Evolutionary conservation across 371 early-diverging fungal genomes (phyloP).

Genomic region (Haplosporangium sp.): DNA sequence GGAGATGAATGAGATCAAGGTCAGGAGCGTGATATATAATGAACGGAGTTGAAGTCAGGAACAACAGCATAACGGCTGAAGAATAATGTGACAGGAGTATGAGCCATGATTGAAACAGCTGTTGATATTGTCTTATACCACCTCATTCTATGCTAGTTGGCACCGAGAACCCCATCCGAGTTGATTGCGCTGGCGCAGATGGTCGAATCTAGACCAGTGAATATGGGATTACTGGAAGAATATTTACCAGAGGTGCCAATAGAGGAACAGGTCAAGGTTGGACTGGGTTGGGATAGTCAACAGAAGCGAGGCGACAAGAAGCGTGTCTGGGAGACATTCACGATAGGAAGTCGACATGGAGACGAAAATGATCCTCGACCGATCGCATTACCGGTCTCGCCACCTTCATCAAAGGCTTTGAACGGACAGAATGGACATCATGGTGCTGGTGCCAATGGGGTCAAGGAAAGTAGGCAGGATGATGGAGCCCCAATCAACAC

Average conservation of each 20-base stretch:
- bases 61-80: too few species aligned
- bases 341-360: slow-evolving; percentile 25
- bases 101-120: not conserved
- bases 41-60: too few species aligned
- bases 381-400: not conserved
- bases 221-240: slow-evolving; percentile 39
- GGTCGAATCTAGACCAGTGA: slow-evolving; percentile 34
- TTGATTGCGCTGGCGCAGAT: slow-evolving; percentile 44
- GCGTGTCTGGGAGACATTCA: slow-evolving; percentile 34
- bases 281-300: slow-evolving; percentile 46
- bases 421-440: too few species aligned
- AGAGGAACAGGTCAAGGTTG: slow-evolving; percentile 47
- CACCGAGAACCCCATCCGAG: slow-evolving; percentile 49
- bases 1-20: not conserved
- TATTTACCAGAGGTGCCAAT: slow-evolving; percentile 44
- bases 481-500: not conserved
- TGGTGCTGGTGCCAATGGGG: not conserved
- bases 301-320: slow-evolving; percentile 23
- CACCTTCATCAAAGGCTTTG: not conserved
- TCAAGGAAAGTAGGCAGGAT: slow-evolving; percentile 8
- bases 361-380: slow-evolving; percentile 6
- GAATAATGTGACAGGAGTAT: too few species aligned
- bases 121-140: not conserved
- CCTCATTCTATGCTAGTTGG: slow-evolving; percentile 19
- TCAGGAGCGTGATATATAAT: too few species aligned